Evolutionary conservation across 108 stramenopile genomes (phyloP).

Genomic region (Stephanodiscus minutulus): DNA sequence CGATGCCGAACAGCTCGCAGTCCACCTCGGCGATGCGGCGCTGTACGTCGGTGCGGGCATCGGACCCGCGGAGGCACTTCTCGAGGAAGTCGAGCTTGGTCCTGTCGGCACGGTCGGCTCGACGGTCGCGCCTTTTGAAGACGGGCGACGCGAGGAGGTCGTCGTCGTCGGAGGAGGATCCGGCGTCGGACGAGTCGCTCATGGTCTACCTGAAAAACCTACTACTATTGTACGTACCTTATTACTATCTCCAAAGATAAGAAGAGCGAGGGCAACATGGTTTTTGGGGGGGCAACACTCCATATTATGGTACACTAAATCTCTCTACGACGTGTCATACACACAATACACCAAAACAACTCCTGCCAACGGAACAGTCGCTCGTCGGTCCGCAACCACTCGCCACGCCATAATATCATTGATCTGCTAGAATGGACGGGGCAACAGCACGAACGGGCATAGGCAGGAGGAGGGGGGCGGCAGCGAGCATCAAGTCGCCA

Average conservation of each 20-base stretch:
- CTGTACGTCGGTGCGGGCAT: slow-evolving; percentile 43
- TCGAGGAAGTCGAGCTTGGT: slow-evolving; percentile 39
- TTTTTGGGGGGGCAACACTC: too few species aligned
- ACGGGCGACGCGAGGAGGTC: slow-evolving; percentile 20
- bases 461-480: slow-evolving; percentile 9
- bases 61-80: slow-evolving; percentile 26
- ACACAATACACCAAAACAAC: too few species aligned
- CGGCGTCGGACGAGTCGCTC: slow-evolving; percentile 26
- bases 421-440: background rate
- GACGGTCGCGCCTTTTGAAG: slow-evolving; percentile 29
- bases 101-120: slow-evolving; percentile 33
- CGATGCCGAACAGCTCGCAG: background rate
- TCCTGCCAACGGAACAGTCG: too few species aligned
- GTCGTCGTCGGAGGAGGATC: slow-evolving; percentile 27
- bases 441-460: slow-evolving; percentile 1
- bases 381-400: too few species aligned
- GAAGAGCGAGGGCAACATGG: too few species aligned
- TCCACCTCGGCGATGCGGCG: slow-evolving; percentile 41
- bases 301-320: too few species aligned
- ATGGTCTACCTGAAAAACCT: too few species aligned
- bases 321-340: too few species aligned
- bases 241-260: too few species aligned
- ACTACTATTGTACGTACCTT: too few species aligned
- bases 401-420: too few species aligned
- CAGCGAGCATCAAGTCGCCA: background rate